A percentile compares a stretch with the other conserved stretches of the same genome.
Conservation (phyloP, 2,329 filamentous ascomycete genomes). For the Phialophora tarda region DNA sequence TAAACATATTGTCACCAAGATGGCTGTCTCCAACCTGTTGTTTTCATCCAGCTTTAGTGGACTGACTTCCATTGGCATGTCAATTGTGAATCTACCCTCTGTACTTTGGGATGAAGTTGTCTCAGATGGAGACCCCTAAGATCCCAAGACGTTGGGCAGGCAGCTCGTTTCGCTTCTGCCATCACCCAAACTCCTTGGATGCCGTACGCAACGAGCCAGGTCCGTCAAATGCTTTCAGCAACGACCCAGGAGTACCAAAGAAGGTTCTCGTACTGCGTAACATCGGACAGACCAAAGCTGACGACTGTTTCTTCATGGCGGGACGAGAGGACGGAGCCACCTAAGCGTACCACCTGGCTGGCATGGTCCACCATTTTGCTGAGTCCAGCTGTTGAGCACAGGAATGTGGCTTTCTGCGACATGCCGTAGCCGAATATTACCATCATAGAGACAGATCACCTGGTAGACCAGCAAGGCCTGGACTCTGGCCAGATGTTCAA, state of each 20-base stretch:
- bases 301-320: constrained; percentile 4
- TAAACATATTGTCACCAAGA: no score
- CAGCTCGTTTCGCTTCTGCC: no score
- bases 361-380: constrained; percentile 4
- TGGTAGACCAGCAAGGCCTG: constrained; percentile 60
- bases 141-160: no score
- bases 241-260: constrained; percentile 39
- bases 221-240: constrained; percentile 40
- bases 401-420: constrained; percentile 48
- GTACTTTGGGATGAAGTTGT: no score
- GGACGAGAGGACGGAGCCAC: constrained; percentile 19
- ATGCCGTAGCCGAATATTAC: constrained; percentile 52
- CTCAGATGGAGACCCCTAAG: no score
- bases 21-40: no score
- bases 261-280: background rate
- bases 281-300: background rate
- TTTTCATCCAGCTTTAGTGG: no score
- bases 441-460: constrained; percentile 59
- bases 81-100: no score
- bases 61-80: no score
- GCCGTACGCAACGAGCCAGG: constrained; percentile 33
- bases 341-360: background rate
- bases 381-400: constrained; percentile 32
- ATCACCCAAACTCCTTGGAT: no score
- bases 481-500: constrained; percentile 50